phyloP scores from a whole-genome alignment of 177 flowering plant species.

The Vitis hybrid region DNA sequence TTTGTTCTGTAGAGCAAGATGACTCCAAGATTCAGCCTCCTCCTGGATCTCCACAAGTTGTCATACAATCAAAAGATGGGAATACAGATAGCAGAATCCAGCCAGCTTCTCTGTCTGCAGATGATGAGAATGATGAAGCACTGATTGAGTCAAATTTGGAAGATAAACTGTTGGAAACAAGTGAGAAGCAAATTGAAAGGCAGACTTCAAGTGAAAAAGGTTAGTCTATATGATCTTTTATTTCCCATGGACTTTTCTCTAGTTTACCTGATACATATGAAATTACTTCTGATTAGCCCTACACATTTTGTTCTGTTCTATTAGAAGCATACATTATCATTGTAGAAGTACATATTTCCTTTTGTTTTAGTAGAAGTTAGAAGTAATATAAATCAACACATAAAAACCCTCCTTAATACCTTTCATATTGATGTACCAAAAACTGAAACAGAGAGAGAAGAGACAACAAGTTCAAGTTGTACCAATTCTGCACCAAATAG shows the following conservation, averaged over 20 bases:
- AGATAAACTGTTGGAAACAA: slow-evolving; percentile 12
- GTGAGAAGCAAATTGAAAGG: slow-evolving; percentile 15
- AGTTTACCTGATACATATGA: background rate
- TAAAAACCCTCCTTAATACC: background rate
- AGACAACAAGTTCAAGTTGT: slow-evolving; percentile 1
- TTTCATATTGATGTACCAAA: slow-evolving; percentile 9
- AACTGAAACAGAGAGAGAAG: slow-evolving; percentile 26
- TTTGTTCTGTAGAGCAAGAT: slow-evolving; percentile 15
- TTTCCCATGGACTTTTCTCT: too few relatives aligned
- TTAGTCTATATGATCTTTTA: slow-evolving; percentile 10
- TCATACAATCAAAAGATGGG: slow-evolving; percentile 8
- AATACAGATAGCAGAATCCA: slow-evolving; percentile 2
- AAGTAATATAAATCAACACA: background rate
- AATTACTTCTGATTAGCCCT: background rate
- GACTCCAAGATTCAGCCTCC: slow-evolving; percentile 9
- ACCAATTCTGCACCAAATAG: slow-evolving; percentile 6
- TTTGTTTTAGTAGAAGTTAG: too few relatives aligned
- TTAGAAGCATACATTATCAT: too few relatives aligned
- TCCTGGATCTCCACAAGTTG: slow-evolving; percentile 6
- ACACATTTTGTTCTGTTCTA: too few relatives aligned
- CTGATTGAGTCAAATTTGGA: slow-evolving; percentile 5
- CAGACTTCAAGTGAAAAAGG: slow-evolving; percentile 23
- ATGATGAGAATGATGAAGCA: slow-evolving; percentile 11
- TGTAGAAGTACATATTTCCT: too few relatives aligned
- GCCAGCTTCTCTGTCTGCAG: slow-evolving; percentile 3